These are phyloP conservation scores for Fraxinus latifolia DNA, from an alignment of 305 asterid species.

Conservation along the genomic window DNA sequence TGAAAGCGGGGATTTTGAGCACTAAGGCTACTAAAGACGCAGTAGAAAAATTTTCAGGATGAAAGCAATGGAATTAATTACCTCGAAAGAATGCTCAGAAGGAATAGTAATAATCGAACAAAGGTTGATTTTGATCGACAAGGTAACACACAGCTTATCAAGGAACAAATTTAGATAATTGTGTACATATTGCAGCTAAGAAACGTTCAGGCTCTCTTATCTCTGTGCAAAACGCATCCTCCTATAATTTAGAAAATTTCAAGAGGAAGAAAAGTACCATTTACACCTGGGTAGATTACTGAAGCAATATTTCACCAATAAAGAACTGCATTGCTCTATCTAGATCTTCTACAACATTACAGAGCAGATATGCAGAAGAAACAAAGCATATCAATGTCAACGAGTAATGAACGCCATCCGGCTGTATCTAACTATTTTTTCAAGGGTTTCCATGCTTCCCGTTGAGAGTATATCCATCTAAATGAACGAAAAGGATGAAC, in stretches of 20 bases:
- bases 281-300: not conserved
- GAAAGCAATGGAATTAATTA: not conserved
- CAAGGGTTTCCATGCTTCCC: conserved; percentile 1
- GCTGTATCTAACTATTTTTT: not conserved
- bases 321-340: not conserved
- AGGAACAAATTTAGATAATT: not conserved
- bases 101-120: not conserved
- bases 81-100: not conserved
- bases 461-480: not conserved
- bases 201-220: not conserved
- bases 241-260: not conserved
- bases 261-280: not conserved
- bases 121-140: not conserved
- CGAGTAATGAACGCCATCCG: not conserved
- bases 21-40: not conserved
- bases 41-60: not conserved
- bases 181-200: not conserved
- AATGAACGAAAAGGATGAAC: not conserved
- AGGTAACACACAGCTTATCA: not conserved
- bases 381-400: not conserved
- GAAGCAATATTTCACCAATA: not conserved
- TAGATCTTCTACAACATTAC: not conserved
- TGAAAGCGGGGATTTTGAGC: not conserved
- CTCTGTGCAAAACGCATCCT: not conserved
- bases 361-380: not conserved